Evolutionary conservation across 2,329 filamentous ascomycete genomes (phyloP).

Genomic region (Fusarium penzigii): DNA sequence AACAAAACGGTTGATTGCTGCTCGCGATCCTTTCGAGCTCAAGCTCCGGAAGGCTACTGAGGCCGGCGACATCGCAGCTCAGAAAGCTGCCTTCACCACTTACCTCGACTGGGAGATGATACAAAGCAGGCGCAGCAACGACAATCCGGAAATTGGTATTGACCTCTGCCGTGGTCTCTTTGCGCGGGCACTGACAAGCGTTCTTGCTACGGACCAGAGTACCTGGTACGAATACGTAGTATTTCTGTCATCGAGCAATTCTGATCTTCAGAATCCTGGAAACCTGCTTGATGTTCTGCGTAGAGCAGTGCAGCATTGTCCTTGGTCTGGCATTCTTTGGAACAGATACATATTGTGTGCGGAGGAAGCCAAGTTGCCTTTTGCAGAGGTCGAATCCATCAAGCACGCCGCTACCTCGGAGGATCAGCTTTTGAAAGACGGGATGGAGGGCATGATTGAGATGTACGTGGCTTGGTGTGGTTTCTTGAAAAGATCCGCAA

Average conservation of each 20-base stretch:
- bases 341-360: slow-evolving; percentile 83
- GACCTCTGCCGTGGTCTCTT: slow-evolving; percentile 68
- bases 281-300: slow-evolving; percentile 70
- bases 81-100: slow-evolving; percentile 55
- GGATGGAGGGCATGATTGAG: slow-evolving; percentile 84
- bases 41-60: slow-evolving; percentile 61
- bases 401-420: slow-evolving; percentile 91
- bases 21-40: slow-evolving; percentile 69
- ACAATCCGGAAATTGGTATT: slow-evolving; percentile 45
- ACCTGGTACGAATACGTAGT: slow-evolving; percentile 85
- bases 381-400: slow-evolving; percentile 80
- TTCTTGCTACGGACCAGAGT: slow-evolving; percentile 71
- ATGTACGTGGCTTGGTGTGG: slow-evolving; percentile 95
- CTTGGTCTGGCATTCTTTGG: slow-evolving; percentile 91
- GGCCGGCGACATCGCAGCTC: slow-evolving; percentile 55
- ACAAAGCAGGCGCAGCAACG: slow-evolving; percentile 54
- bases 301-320: slow-evolving; percentile 85
- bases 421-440: slow-evolving; percentile 79
- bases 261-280: slow-evolving; percentile 39
- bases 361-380: slow-evolving; percentile 75
- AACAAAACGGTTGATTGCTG: slow-evolving; percentile 61
- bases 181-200: slow-evolving; percentile 69
- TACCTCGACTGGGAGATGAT: slow-evolving; percentile 86
- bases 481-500: slow-evolving; percentile 83
- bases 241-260: slow-evolving; percentile 60